Evolutionary conservation across 2,329 filamentous ascomycete genomes (phyloP).

Genomic region (Penicillium sp.): DNA sequence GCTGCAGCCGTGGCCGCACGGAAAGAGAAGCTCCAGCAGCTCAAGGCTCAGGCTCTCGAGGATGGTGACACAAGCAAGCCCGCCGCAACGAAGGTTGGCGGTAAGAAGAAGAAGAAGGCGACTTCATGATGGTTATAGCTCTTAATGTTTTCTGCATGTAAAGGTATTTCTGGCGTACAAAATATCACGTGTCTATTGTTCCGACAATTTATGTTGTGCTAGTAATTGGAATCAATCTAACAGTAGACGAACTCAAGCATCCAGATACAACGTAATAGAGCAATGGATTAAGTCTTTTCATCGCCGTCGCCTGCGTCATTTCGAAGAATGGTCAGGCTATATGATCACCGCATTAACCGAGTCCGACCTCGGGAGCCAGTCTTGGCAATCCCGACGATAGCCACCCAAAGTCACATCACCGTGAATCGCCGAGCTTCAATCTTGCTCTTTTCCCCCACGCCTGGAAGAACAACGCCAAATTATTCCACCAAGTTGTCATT

Average conservation of each 20-base stretch:
- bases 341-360: slow-evolving; percentile 27
- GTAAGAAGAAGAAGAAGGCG: slow-evolving; percentile 36
- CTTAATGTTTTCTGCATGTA: slow-evolving; percentile 28
- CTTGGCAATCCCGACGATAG: slow-evolving; percentile 32
- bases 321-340: slow-evolving; percentile 10
- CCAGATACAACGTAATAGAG: neutral
- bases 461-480: slow-evolving; percentile 9
- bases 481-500: slow-evolving; percentile 4
- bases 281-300: neutral
- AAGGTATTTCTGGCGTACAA: slow-evolving; percentile 28
- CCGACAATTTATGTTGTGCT: slow-evolving; percentile 1
- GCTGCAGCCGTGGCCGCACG: slow-evolving; percentile 27
- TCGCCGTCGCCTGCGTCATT: slow-evolving; percentile 1
- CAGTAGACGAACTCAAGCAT: neutral
- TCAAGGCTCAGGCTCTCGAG: slow-evolving; percentile 42
- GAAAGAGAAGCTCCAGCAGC: slow-evolving; percentile 43
- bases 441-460: slow-evolving; percentile 11
- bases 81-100: slow-evolving; percentile 14
- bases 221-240: neutral
- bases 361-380: slow-evolving; percentile 28
- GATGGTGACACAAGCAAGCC: slow-evolving; percentile 31
- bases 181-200: slow-evolving; percentile 27
- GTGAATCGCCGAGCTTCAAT: slow-evolving; percentile 21
- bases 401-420: slow-evolving; percentile 23
- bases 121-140: slow-evolving; percentile 26